Evolutionary conservation across 2,329 filamentous ascomycete genomes (phyloP).

Genomic region (Fusarium sp.): DNA sequence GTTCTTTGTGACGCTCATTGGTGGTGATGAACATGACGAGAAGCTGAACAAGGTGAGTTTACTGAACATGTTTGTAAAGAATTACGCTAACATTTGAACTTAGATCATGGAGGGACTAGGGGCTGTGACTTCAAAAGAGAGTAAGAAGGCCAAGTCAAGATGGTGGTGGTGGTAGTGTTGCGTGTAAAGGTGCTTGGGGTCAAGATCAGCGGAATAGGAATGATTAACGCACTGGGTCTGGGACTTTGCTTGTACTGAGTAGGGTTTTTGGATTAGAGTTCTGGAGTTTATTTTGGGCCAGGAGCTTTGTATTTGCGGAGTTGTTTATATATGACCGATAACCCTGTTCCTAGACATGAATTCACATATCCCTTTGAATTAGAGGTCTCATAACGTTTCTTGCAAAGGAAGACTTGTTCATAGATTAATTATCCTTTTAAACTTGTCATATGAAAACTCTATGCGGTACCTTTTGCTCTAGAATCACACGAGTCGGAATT

Average conservation of each 20-base stretch:
- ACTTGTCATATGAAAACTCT: neutral
- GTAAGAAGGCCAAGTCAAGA: neutral
- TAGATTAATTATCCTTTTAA: neutral
- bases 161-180: neutral
- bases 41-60: neutral
- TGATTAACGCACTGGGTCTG: neutral
- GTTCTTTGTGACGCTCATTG: neutral
- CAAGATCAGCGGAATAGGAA: neutral
- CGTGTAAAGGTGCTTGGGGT: neutral
- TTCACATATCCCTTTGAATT: neutral
- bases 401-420: neutral
- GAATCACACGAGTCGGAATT: neutral
- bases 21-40: neutral
- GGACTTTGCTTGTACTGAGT: neutral
- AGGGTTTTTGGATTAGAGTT: neutral
- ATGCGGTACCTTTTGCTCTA: neutral
- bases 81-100: neutral
- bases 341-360: neutral
- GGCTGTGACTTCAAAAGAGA: neutral
- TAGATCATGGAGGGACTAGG: neutral
- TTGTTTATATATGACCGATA: neutral
- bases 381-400: neutral
- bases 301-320: neutral
- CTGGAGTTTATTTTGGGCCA: neutral
- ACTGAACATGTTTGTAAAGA: neutral